Percentiles rank a stretch among this genome's conserved stretches.
Conservation (phyloP, 169 alveolate genomes). For the Babesia caballi region DNA sequence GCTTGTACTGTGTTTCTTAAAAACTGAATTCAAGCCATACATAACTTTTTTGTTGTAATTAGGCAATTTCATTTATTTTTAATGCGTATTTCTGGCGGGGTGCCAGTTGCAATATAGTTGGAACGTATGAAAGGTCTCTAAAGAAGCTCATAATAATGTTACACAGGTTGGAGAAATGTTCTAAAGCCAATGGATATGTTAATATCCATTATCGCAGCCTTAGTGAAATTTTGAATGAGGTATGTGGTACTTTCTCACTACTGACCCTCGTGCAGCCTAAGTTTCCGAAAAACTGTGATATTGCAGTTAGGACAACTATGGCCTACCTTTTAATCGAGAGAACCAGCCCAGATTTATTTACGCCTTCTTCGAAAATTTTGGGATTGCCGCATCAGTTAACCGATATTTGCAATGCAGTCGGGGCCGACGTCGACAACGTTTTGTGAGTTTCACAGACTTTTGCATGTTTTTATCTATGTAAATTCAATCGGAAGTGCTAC, state of each 20-base stretch:
- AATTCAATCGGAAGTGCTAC: too few relatives aligned
- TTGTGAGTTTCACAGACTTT: slow-evolving; percentile 13
- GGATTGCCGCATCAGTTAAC: slow-evolving; percentile 23
- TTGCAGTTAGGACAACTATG: slow-evolving; percentile 7
- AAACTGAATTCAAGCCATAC: too few relatives aligned
- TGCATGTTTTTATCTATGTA: slow-evolving; percentile 19
- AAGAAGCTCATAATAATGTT: not conserved
- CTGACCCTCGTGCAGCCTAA: slow-evolving; percentile 42
- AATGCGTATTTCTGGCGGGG: too few relatives aligned
- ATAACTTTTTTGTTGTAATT: too few relatives aligned
- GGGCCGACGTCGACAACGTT: slow-evolving; percentile 23
- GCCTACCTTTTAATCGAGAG: slow-evolving; percentile 25
- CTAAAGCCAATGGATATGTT: slow-evolving; percentile 21
- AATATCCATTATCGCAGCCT: slow-evolving; percentile 65
- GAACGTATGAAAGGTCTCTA: too few relatives aligned
- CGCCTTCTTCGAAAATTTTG: not conserved
- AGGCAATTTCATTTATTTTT: too few relatives aligned
- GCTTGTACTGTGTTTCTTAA: too few relatives aligned
- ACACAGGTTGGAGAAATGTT: slow-evolving; percentile 29
- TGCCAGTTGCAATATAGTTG: too few relatives aligned
- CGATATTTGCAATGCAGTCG: slow-evolving; percentile 16
- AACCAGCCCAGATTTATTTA: not conserved
- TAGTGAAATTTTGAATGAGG: slow-evolving; percentile 56
- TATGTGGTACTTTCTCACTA: slow-evolving; percentile 15
- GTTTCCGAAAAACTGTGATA: slow-evolving; percentile 61